phyloP scores from a whole-genome alignment of 2,329 filamentous ascomycete species.

The Xylariaceae sp. region DNA sequence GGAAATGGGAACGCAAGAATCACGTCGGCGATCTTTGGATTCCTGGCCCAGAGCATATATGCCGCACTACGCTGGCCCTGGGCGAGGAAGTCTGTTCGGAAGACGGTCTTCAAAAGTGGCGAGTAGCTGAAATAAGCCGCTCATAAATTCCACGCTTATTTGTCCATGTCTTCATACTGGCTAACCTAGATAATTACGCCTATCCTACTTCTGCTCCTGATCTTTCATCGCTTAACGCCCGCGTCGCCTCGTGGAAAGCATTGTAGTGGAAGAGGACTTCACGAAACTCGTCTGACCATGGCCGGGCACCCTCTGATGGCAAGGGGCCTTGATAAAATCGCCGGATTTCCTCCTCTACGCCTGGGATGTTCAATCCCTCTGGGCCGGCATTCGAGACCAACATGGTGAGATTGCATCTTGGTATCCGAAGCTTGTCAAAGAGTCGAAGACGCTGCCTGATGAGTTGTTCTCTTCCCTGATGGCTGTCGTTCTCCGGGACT shows the following conservation, averaged over 20 bases:
- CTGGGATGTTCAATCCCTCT: conserved; percentile 7
- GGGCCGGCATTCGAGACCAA: conserved; percentile 18
- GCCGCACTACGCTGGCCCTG: conserved; percentile 4
- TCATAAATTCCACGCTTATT: conserved; percentile 8
- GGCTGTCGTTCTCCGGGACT: not conserved
- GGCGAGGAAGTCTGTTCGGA: conserved; percentile 20
- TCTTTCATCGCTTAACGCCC: conserved; percentile 5
- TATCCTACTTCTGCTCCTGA: not conserved
- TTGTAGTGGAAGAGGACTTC: conserved; percentile 18
- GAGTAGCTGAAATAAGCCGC: conserved; percentile 30
- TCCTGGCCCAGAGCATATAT: conserved; percentile 31
- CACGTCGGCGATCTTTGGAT: conserved; percentile 33
- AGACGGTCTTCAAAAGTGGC: conserved; percentile 29
- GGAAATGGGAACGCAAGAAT: conserved; percentile 35
- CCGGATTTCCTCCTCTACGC: conserved; percentile 17
- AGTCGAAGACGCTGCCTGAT: conserved; percentile 12
- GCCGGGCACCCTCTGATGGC: conserved; percentile 8
- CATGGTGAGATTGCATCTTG: conserved; percentile 21
- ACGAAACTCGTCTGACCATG: conserved; percentile 17
- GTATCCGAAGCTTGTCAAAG: conserved; percentile 18
- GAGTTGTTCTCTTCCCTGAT: not conserved
- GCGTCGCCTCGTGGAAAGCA: conserved; percentile 9
- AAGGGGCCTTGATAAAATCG: conserved; percentile 14
- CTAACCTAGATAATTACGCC: not conserved
- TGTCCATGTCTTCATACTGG: not conserved